These are phyloP conservation scores for Omphalotus guepiniiformis DNA, from an alignment of 768 basidiomycete genomes.

Conservation along the genomic window DNA sequence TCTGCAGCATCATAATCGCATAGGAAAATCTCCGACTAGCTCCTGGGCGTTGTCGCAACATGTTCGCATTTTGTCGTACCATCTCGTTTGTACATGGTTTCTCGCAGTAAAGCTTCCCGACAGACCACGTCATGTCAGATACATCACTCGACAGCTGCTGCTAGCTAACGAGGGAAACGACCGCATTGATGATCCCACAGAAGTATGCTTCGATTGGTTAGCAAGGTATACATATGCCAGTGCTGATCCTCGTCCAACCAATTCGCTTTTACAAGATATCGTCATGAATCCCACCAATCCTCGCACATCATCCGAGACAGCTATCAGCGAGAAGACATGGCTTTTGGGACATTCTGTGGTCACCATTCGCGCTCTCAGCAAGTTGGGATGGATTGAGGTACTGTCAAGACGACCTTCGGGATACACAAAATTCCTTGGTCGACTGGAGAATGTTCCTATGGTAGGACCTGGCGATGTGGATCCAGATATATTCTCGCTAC, in stretches of 20 bases:
- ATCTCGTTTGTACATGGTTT: conserved; percentile 94
- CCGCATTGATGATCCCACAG: conserved; percentile 81
- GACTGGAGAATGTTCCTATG: conserved; percentile 85
- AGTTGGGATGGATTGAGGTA: conserved; percentile 87
- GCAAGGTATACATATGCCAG: conserved; percentile 92
- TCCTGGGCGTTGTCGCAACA: conserved; percentile 91
- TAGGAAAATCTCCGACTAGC: conserved; percentile 49
- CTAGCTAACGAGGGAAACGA: conserved; percentile 76
- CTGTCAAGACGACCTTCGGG: conserved; percentile 85
- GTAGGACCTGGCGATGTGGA: conserved; percentile 81
- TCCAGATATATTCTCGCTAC: conserved; percentile 69
- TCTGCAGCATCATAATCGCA: conserved; percentile 82
- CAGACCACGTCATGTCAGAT: conserved; percentile 74
- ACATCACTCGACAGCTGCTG: conserved; percentile 82
- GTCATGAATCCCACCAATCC: conserved; percentile 53
- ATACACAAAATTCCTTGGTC: conserved; percentile 76
- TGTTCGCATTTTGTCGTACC: conserved; percentile 85
- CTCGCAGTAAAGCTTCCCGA: conserved; percentile 80
- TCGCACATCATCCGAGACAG: conserved; percentile 28
- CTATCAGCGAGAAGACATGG: conserved; percentile 72
- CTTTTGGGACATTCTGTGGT: conserved; percentile 79
- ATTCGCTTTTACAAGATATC: conserved; percentile 73
- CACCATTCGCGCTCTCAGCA: conserved; percentile 69
- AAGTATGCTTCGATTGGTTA: conserved; percentile 98
- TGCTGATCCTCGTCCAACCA: conserved; percentile 86